phyloP scores from a whole-genome alignment of 768 basidiomycete genomes.

The Xerocomellus intermedius region DNA sequence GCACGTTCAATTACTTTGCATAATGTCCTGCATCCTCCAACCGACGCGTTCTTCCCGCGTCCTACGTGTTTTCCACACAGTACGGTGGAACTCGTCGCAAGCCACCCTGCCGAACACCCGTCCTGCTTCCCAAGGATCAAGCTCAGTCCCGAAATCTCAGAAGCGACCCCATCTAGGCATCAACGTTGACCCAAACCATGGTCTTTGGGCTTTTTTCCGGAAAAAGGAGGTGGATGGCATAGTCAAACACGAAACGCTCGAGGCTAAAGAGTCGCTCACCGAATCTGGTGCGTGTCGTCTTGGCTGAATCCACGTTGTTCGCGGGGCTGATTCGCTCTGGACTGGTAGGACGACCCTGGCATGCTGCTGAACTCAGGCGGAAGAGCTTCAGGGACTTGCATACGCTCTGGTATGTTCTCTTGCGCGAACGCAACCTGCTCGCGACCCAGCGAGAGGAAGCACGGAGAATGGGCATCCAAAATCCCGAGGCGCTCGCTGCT shows the following conservation, averaged over 20 bases:
- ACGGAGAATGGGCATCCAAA: conserved; percentile 54
- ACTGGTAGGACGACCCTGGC: conserved; percentile 81
- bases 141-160: conserved; percentile 23
- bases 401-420: conserved; percentile 88
- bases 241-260: conserved; percentile 52
- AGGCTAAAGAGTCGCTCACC: conserved; percentile 31
- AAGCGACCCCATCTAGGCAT: conserved; percentile 45
- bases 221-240: conserved; percentile 51
- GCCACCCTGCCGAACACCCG: background rate
- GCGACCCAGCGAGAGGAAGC: conserved; percentile 84
- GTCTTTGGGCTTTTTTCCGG: conserved; percentile 77
- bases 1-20: no score
- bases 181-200: conserved; percentile 58
- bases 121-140: background rate
- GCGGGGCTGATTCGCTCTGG: conserved; percentile 2
- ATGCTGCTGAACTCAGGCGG: conserved; percentile 77
- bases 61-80: conserved; percentile 9
- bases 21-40: conserved; percentile 25
- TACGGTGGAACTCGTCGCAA: conserved; percentile 27
- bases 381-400: conserved; percentile 95
- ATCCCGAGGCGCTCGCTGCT: conserved; percentile 27
- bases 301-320: background rate
- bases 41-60: conserved; percentile 18
- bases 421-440: conserved; percentile 87
- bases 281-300: conserved; percentile 35